Evolutionary conservation across 768 basidiomycete genomes (phyloP).

Genomic region (Kondoa subrosea): DNA sequence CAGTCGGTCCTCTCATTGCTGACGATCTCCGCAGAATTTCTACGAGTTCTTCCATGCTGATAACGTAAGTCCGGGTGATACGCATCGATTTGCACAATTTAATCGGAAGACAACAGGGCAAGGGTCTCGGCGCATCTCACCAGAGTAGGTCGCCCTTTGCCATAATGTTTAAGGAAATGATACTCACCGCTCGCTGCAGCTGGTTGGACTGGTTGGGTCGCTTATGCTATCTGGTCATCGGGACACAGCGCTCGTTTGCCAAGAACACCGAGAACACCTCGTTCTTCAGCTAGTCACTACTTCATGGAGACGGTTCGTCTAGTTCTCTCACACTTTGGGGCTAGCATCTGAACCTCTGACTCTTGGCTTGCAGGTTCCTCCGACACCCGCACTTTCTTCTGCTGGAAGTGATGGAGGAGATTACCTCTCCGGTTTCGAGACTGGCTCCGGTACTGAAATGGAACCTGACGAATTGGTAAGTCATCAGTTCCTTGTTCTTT

Average conservation of each 20-base stretch:
- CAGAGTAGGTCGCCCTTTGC: conserved; percentile 69
- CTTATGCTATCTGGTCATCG: conserved; percentile 45
- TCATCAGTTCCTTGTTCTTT: too few species aligned
- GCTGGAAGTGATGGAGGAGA: neutral
- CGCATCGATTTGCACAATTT: neutral
- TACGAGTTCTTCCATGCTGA: conserved; percentile 85
- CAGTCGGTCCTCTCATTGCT: conserved; percentile 53
- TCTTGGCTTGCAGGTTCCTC: too few species aligned
- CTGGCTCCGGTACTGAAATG: neutral
- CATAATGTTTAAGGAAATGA: neutral
- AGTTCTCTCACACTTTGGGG: neutral
- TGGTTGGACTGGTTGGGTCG: conserved; percentile 61
- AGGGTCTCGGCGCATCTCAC: conserved; percentile 89
- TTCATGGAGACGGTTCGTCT: conserved; percentile 47
- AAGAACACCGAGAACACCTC: conserved; percentile 71
- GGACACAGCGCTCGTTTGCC: conserved; percentile 77
- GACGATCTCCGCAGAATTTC: neutral
- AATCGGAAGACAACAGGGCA: conserved; percentile 36
- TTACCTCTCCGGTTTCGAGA: neutral
- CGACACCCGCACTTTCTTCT: neutral
- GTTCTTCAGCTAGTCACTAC: conserved; percentile 58
- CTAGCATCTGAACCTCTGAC: neutral
- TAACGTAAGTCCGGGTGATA: conserved; percentile 28
- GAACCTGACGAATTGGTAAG: conserved; percentile 7
- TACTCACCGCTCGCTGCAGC: neutral